These are phyloP conservation scores for Morella rubra DNA, from an alignment of 306 rosid genomes.

Conservation along the genomic window DNA sequence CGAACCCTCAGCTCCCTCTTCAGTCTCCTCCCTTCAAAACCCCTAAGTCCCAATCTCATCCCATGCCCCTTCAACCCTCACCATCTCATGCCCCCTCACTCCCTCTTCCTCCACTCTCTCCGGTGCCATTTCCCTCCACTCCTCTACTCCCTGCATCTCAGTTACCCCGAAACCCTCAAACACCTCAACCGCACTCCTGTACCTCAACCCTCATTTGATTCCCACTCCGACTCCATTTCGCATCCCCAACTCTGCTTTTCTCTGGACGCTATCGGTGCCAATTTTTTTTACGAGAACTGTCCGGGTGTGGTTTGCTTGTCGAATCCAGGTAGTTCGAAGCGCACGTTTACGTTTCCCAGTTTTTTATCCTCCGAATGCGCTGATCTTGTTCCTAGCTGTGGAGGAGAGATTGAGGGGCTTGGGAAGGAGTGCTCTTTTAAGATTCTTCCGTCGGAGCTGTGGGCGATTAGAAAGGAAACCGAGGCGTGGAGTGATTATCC, in stretches of 20 bases:
- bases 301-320: slow-evolving; percentile 62
- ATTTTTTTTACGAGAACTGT: slow-evolving; percentile 61
- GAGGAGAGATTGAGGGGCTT: not conserved
- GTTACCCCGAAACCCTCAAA: slow-evolving; percentile 20
- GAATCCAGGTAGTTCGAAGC: slow-evolving; percentile 23
- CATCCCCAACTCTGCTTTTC: slow-evolving; percentile 55
- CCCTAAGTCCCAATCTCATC: slow-evolving; percentile 31
- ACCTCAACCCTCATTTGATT: not conserved
- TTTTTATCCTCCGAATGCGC: slow-evolving; percentile 52
- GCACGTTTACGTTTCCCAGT: slow-evolving; percentile 54
- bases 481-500: slow-evolving; percentile 67
- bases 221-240: slow-evolving; percentile 33
- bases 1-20: slow-evolving; percentile 38
- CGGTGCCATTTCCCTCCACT: slow-evolving; percentile 34
- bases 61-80: slow-evolving; percentile 53
- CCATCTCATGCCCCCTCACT: slow-evolving; percentile 56
- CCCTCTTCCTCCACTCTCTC: slow-evolving; percentile 67
- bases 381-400: slow-evolving; percentile 6
- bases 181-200: slow-evolving; percentile 41
- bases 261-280: slow-evolving; percentile 38
- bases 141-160: too few species aligned
- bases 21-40: slow-evolving; percentile 24
- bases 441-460: slow-evolving; percentile 64
- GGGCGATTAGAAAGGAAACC: slow-evolving; percentile 47
- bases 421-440: not conserved